Evolutionary conservation across 2,329 filamentous ascomycete genomes (phyloP).

Genomic region (Verticillium longisporum): DNA sequence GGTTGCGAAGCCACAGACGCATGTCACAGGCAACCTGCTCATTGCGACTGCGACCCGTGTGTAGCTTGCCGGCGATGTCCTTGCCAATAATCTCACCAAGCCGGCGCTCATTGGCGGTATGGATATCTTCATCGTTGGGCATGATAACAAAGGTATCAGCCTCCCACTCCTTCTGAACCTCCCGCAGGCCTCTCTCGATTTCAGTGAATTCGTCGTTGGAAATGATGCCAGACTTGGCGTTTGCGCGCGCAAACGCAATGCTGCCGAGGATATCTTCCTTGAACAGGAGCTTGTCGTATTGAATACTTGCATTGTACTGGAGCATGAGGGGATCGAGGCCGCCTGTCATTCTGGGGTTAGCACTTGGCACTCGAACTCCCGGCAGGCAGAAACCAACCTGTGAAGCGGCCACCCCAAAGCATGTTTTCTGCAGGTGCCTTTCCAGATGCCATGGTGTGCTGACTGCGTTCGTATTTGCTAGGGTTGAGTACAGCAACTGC

Average conservation of each 20-base stretch:
- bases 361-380: neutral
- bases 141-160: conserved; percentile 41
- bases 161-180: conserved; percentile 48
- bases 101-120: conserved; percentile 54
- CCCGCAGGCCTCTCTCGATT: conserved; percentile 65
- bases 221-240: conserved; percentile 68
- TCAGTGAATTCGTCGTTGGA: conserved; percentile 63
- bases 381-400: conserved; percentile 19
- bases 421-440: conserved; percentile 20
- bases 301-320: conserved; percentile 75
- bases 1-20: conserved; percentile 51
- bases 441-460: conserved; percentile 19
- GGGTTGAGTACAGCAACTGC: too few species aligned
- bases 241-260: conserved; percentile 77
- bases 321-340: conserved; percentile 81
- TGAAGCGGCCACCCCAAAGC: conserved; percentile 36
- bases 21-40: conserved; percentile 70
- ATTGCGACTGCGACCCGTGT: conserved; percentile 64
- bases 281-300: conserved; percentile 72
- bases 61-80: conserved; percentile 63
- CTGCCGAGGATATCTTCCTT: conserved; percentile 73
- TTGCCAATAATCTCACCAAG: conserved; percentile 64
- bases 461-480: too few species aligned
- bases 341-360: conserved; percentile 41
- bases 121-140: conserved; percentile 60